Evolutionary conservation across 140 eudicot species (phyloP), one percentile per base, ranked within the genome.

Genomic region (Erigeron philadelphicus): DNA sequence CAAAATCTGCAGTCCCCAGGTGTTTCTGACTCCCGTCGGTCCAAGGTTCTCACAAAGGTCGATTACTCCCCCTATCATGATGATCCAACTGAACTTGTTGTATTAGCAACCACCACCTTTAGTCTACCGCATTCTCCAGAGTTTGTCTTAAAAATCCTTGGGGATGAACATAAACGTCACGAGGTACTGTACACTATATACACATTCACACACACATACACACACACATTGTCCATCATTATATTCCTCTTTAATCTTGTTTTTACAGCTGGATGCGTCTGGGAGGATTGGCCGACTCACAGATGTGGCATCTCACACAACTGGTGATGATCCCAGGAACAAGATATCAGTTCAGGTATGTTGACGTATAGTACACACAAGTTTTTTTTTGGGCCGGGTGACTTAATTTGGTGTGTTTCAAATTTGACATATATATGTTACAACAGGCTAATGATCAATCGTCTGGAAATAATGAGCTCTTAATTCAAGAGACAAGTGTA

Each of bases 51-150:
- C 25, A 21, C 25, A 21, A 21, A 21, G 25, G 25, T 21, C 25
- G 25, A 21, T 21, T 21, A 21, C 25, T 21, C 25, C 72, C 12
- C 13, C 0, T 56, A 67, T 18, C 58, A 11, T 6, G 49, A 9
- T 67, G 59, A 49, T 42, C 44, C 47, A 19, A 49, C 19, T 23
- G n/a, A 42, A 18, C 25, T 8, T 17, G 15, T 67, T n/a, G 13
- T 67, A 4, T 12, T 11, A 2, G 60, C 57, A 9, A 12, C 72
- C 18, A n/a, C 60, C 72, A 67, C 72, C 19, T 56, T 67, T 38
- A 45, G 61, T 42, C 19, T 67, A 8, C 61, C 72, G 9, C 43
- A 16, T 67, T 67, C 72, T n/a, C 72, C 72, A 7, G 44, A 67
- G 23, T 12, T 23, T 13, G 47, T 67, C 47, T 67, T 67, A 23